Evolutionary conservation across 2,329 filamentous ascomycete genomes (phyloP).

Genomic region (Aspergillus aculeatus): DNA sequence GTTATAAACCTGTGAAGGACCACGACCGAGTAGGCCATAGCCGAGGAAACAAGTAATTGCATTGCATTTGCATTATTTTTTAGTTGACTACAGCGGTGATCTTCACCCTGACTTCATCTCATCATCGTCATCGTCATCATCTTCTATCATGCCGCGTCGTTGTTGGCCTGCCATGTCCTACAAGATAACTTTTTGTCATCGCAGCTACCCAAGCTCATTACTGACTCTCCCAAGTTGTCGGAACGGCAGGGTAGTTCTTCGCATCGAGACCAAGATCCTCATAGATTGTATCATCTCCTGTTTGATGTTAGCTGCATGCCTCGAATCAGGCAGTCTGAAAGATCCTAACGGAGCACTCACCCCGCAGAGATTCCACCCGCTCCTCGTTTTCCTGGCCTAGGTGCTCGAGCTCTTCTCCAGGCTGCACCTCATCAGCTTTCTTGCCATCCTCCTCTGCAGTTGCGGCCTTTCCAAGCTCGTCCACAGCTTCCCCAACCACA

Average conservation of each 20-base stretch:
- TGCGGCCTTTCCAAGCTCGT: conserved; percentile 36
- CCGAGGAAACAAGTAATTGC: background rate
- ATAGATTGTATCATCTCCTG: conserved; percentile 61
- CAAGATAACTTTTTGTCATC: background rate
- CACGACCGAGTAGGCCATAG: too few species aligned
- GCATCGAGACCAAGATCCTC: conserved; percentile 58
- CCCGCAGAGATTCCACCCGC: conserved; percentile 60
- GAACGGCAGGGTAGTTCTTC: conserved; percentile 64
- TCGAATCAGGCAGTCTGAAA: background rate
- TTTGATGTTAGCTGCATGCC: conserved; percentile 1
- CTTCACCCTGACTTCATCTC: background rate
- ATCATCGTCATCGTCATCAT: background rate
- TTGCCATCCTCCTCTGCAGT: conserved; percentile 41
- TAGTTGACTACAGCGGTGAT: background rate
- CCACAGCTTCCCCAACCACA: conserved; percentile 63
- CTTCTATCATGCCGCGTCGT: background rate
- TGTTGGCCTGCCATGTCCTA: background rate
- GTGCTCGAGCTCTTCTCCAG: conserved; percentile 69
- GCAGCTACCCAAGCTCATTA: background rate
- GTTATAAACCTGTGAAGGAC: too few species aligned
- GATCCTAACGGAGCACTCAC: conserved; percentile 31
- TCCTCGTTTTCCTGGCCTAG: conserved; percentile 73
- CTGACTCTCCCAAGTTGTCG: conserved; percentile 57
- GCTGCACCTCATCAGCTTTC: conserved; percentile 59
- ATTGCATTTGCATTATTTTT: background rate